Evolutionary conservation across 306 rosid genomes (phyloP).

Genomic region (Vicia faba): DNA sequence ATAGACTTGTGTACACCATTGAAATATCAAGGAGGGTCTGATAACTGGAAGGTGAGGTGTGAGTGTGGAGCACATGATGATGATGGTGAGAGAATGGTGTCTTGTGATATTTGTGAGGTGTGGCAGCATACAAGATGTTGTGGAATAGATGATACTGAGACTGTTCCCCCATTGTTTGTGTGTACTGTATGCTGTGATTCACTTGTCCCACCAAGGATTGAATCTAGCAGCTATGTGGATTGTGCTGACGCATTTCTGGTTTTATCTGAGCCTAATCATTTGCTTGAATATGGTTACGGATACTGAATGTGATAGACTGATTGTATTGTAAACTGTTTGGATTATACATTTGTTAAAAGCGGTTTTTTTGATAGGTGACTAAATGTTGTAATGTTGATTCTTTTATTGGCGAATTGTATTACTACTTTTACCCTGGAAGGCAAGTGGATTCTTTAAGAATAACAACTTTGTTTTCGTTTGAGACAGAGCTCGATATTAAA

Average conservation of each 20-base stretch:
- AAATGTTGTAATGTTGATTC: conserved; percentile 3
- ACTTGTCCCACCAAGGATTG: conserved; percentile 48
- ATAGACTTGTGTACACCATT: conserved; percentile 49
- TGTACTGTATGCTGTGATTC: conserved; percentile 68
- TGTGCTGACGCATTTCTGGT: conserved; percentile 43
- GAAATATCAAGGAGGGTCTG: conserved; percentile 71
- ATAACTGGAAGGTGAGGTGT: conserved; percentile 76
- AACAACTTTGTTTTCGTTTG: background rate
- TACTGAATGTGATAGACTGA: conserved; percentile 31
- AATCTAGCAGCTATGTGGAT: conserved; percentile 40
- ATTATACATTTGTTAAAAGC: background rate
- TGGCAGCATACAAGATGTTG: conserved; percentile 87
- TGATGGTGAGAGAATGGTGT: conserved; percentile 92
- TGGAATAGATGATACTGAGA: conserved; percentile 67
- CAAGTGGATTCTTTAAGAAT: too few species aligned
- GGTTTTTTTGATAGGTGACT: background rate
- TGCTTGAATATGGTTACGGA: conserved; percentile 42
- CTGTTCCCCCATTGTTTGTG: conserved; percentile 69
- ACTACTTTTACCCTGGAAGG: background rate
- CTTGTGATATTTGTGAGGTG: conserved; percentile 83
- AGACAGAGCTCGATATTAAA: background rate
- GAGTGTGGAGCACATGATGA: conserved; percentile 87
- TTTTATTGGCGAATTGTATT: background rate
- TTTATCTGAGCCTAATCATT: conserved; percentile 32
- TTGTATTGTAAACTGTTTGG: background rate